These are phyloP conservation scores for Botryotinia calthae DNA, from an alignment of 2,329 filamentous ascomycete genomes.

Conservation along the genomic window DNA sequence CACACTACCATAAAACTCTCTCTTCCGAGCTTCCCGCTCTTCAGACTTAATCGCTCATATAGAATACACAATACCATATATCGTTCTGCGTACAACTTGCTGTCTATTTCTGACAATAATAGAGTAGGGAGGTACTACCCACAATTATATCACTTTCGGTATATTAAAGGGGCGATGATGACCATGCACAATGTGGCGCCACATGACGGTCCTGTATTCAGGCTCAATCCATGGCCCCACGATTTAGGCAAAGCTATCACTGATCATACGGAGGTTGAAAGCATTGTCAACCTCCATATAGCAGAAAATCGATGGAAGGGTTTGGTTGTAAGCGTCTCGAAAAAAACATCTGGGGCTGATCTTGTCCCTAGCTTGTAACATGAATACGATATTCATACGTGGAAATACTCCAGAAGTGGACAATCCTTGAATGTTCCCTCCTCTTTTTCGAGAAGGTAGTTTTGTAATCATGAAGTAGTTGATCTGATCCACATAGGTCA, in stretches of 20 bases:
- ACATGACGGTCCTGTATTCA: not conserved
- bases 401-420: not conserved
- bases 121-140: too few species aligned
- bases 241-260: not conserved
- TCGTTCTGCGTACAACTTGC: too few species aligned
- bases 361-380: not conserved
- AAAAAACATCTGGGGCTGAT: not conserved
- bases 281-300: not conserved
- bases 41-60: too few species aligned
- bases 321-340: not conserved
- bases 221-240: not conserved
- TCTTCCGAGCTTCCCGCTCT: too few species aligned
- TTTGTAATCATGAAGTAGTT: not conserved
- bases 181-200: not conserved
- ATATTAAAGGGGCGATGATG: not conserved
- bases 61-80: too few species aligned
- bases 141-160: not conserved
- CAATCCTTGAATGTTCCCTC: not conserved
- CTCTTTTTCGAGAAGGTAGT: not conserved
- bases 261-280: not conserved
- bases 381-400: not conserved
- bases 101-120: too few species aligned
- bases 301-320: not conserved
- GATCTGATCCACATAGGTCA: not conserved
- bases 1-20: too few species aligned